Percentiles rank a stretch among this genome's conserved stretches.
These are phyloP conservation scores for Metschnikowia borealis DNA, from an alignment of 805 yeast species.

Conservation along the genomic window DNA sequence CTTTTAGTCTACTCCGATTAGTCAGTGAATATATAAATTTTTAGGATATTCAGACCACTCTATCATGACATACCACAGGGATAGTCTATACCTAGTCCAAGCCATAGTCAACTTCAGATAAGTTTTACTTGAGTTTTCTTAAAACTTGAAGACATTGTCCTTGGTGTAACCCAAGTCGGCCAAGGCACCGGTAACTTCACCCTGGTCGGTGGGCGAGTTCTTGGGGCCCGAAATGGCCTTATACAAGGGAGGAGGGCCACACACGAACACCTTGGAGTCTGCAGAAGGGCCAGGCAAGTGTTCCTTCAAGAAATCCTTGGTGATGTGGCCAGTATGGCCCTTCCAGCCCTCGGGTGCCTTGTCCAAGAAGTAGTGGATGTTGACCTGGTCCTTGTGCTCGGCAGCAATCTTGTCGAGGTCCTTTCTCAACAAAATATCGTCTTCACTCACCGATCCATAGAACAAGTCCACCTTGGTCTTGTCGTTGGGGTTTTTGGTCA, in stretches of 20 bases:
- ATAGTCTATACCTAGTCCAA: too few species aligned
- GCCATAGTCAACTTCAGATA: too few species aligned
- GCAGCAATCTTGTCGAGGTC: conserved; percentile 69
- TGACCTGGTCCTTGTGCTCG: conserved; percentile 73
- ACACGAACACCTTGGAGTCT: conserved; percentile 69
- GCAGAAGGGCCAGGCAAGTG: conserved; percentile 61
- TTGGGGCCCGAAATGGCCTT: conserved; percentile 83
- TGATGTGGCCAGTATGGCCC: conserved; percentile 71
- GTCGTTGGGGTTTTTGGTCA: conserved; percentile 77
- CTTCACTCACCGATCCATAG: conserved; percentile 73
- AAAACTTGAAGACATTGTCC: conserved; percentile 87
- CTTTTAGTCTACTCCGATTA: too few species aligned
- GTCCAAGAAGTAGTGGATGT: conserved; percentile 77
- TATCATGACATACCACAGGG: not conserved
- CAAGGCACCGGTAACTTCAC: conserved; percentile 85
- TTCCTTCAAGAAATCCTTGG: conserved; percentile 64
- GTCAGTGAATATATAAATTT: too few species aligned
- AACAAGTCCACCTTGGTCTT: conserved; percentile 80
- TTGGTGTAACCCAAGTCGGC: conserved; percentile 84
- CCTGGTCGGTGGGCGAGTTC: conserved; percentile 86
- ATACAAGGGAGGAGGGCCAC: conserved; percentile 95
- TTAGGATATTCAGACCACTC: not conserved
- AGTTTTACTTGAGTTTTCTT: conserved; percentile 13
- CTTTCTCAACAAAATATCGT: conserved; percentile 76
- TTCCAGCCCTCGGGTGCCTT: conserved; percentile 47